These are phyloP conservation scores for Debaryomyces hansenii DNA, from an alignment of 805 yeast genomes.

Conservation along the genomic window DNA sequence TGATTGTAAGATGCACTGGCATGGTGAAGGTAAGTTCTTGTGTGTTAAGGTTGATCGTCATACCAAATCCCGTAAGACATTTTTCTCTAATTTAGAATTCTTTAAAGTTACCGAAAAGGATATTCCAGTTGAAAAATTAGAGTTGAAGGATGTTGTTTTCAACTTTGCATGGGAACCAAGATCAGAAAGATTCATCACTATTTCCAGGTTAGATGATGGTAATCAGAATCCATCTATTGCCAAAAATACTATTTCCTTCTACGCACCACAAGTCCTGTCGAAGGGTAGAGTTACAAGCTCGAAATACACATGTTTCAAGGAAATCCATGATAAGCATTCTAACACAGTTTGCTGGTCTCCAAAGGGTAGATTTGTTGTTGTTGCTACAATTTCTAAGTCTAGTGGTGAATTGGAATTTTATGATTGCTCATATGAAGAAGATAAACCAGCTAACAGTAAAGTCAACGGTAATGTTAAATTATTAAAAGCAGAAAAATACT, in stretches of 20 bases:
- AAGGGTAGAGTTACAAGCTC: constrained; percentile 49
- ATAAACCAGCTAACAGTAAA: constrained; percentile 37
- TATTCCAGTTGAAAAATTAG: constrained; percentile 92
- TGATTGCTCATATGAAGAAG: constrained; percentile 84
- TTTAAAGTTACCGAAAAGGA: constrained; percentile 85
- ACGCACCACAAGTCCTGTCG: constrained; percentile 67
- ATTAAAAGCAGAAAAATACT: constrained; percentile 62
- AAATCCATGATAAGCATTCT: constrained; percentile 59
- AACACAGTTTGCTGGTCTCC: constrained; percentile 89
- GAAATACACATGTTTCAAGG: constrained; percentile 60
- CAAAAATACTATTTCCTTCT: constrained; percentile 72
- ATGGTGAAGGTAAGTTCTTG: constrained; percentile 75
- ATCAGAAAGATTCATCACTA: constrained; percentile 80
- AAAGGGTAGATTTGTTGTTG: constrained; percentile 78
- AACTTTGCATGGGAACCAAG: constrained; percentile 96
- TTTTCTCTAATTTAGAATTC: constrained; percentile 88
- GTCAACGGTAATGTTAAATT: constrained; percentile 62
- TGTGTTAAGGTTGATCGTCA: constrained; percentile 97
- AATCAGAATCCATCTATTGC: constrained; percentile 62
- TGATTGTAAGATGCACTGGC: constrained; percentile 92
- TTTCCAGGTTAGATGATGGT: constrained; percentile 61
- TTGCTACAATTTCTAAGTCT: constrained; percentile 48
- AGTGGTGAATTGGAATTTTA: constrained; percentile 77
- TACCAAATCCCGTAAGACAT: constrained; percentile 90
- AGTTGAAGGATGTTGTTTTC: constrained; percentile 82